Percentiles rank a stretch among this genome's conserved stretches.
Conservation (phyloP, 73 alveolate species). For the Diophrys sp. region DNA sequence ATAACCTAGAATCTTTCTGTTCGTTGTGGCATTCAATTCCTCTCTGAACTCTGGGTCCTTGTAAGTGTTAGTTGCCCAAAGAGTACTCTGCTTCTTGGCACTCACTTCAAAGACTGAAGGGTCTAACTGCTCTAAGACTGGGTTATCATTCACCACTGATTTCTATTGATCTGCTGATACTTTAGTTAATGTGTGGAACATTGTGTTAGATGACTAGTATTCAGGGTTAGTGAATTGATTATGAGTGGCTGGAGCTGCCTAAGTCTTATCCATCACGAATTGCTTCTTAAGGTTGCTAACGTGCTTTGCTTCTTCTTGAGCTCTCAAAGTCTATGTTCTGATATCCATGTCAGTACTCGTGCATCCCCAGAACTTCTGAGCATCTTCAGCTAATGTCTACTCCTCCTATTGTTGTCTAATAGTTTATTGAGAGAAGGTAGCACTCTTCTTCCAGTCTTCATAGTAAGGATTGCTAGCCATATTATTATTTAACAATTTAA, state of each 20-base stretch:
- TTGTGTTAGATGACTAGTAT: constrained; percentile 34
- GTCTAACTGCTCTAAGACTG: constrained; percentile 39
- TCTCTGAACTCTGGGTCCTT: constrained; percentile 52
- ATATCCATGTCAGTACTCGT: constrained; percentile 26
- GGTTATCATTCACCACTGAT: constrained; percentile 4
- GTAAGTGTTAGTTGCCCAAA: constrained; percentile 55
- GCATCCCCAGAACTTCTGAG: constrained; percentile 27
- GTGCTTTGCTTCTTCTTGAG: constrained; percentile 26
- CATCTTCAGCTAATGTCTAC: constrained; percentile 10
- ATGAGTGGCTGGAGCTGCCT: constrained; percentile 23
- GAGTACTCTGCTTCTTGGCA: constrained; percentile 49
- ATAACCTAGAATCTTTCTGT: constrained; percentile 15
- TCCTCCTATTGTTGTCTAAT: constrained; percentile 19
- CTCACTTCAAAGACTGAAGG: constrained; percentile 60
- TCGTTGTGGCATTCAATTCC: constrained; percentile 37
- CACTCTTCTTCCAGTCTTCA: constrained; percentile 18
- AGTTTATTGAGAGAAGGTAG: constrained; percentile 5
- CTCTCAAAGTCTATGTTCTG: constrained; percentile 12
- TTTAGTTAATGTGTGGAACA: constrained; percentile 39
- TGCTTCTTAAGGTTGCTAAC: constrained; percentile 44
- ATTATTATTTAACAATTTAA: no score
- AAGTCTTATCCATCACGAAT: constrained; percentile 31
- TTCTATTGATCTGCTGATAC: constrained; percentile 18
- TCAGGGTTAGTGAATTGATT: constrained; percentile 21
- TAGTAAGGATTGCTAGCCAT: constrained; percentile 9